phyloP scores from a whole-genome alignment of 1,139 yeast species.

The Wickerhamomyces sp. region DNA sequence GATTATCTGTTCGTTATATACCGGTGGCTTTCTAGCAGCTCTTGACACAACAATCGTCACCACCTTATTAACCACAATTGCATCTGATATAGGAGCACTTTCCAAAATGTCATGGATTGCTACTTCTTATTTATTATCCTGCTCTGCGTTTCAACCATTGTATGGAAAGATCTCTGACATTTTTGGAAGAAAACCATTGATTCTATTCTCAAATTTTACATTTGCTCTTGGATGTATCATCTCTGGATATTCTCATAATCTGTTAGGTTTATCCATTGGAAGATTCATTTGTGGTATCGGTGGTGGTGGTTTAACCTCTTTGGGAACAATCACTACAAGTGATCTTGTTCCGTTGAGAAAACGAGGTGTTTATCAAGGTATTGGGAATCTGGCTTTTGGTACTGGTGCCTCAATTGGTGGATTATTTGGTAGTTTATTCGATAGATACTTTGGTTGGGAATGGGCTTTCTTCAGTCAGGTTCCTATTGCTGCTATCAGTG shows the following conservation, averaged over 20 bases:
- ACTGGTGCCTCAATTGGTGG: slow-evolving; percentile 73
- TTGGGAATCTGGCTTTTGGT: slow-evolving; percentile 62
- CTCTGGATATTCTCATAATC: slow-evolving; percentile 46
- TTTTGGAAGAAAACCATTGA: slow-evolving; percentile 64
- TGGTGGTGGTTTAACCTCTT: slow-evolving; percentile 58
- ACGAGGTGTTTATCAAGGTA: slow-evolving; percentile 58
- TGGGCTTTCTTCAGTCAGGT: slow-evolving; percentile 55
- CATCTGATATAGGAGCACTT: slow-evolving; percentile 54
- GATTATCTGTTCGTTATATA: slow-evolving; percentile 36
- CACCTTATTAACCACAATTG: slow-evolving; percentile 54
- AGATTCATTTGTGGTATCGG: slow-evolving; percentile 61
- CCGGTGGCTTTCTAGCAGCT: slow-evolving; percentile 54
- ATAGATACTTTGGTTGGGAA: slow-evolving; percentile 76
- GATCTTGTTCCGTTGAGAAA: slow-evolving; percentile 56
- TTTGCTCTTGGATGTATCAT: slow-evolving; percentile 54
- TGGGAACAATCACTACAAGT: slow-evolving; percentile 51
- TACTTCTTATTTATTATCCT: slow-evolving; percentile 54
- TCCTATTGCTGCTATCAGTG: slow-evolving; percentile 56
- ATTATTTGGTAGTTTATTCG: slow-evolving; percentile 52
- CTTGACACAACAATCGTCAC: slow-evolving; percentile 62
- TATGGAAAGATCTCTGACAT: slow-evolving; percentile 85
- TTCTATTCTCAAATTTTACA: slow-evolving; percentile 42
- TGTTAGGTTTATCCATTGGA: slow-evolving; percentile 61
- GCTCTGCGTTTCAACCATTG: slow-evolving; percentile 68
- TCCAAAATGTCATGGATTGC: slow-evolving; percentile 57